Conservation (phyloP, 31 red algal genomes). For the Odonthalia washingtoniensis region DNA sequence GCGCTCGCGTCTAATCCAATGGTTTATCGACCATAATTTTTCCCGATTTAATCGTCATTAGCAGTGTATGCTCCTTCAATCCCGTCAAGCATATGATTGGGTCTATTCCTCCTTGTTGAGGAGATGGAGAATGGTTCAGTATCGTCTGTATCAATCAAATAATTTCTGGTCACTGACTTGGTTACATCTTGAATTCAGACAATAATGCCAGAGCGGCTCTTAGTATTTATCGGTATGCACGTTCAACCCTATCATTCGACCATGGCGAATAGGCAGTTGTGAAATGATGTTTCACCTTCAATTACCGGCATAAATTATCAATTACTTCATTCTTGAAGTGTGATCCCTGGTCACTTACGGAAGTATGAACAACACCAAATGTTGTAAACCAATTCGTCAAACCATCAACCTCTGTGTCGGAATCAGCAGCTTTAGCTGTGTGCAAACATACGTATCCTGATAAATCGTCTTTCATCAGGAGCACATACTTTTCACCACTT, state of each 20-base stretch:
- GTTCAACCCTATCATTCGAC: not conserved
- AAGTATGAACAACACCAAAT: not conserved
- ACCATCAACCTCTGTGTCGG: too few species aligned
- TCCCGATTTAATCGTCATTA: not conserved
- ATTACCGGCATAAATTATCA: not conserved
- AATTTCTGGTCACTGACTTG: not conserved
- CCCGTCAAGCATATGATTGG: not conserved
- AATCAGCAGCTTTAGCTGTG: too few species aligned
- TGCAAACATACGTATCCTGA: not conserved
- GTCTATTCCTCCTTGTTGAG: not conserved
- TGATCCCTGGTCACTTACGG: not conserved
- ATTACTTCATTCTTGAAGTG: not conserved
- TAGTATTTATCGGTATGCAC: not conserved
- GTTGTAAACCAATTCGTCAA: not conserved
- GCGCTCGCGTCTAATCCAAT: not conserved
- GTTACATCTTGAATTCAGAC: not conserved
- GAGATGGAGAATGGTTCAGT: not conserved
- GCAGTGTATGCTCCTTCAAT: not conserved
- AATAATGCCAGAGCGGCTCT: not conserved
- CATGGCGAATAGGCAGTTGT: not conserved
- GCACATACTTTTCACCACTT: conserved; percentile 16
- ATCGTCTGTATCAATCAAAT: not conserved
- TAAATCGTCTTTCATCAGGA: not conserved
- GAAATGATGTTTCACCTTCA: conserved; percentile 12
- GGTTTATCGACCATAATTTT: not conserved